Evolutionary conservation across 768 basidiomycete species (phyloP), one percentile per base, ranked within the genome.

Genomic region (Tylopilus cervinicoccineus): DNA sequence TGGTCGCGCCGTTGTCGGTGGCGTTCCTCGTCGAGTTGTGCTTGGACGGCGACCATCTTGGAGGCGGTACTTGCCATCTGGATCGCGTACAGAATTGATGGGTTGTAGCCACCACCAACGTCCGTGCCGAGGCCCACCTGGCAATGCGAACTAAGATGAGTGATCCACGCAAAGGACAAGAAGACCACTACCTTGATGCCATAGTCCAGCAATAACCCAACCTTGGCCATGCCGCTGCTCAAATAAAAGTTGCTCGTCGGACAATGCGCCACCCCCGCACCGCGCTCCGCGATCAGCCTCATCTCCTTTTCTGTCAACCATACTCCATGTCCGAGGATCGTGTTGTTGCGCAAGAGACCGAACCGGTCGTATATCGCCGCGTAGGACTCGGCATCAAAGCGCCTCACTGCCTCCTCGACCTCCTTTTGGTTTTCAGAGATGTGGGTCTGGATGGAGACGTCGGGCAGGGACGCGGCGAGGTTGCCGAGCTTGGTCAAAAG

Each of bases 81-180:
- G 41, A 93, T 76, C 11, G 77, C 73, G n/a, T 74, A 80, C 50
- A 94, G 73, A 45, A 95, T 85, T 6, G 91, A 93, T 0, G 83
- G 74, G 8, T 81, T 81, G 64, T 81, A 89, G 2, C 94, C 93
- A 12, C 94, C 93, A 1, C 89, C 84, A 36, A 88, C 83, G 59
- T 94, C 91, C 43, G 93, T 95, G 3, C 94, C 94, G 12, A 97
- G 71, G 16, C 91, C 91, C 52, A 96, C 88, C 91, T 93, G 22
- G 2, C 6, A 28, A 10, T 11, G 27, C 27, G 27, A n/a, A n/a
- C n/a, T n/a, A n/a, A 10, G 10, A 29, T 51, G 8, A 36, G 39
- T 12, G 9, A 42, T 13, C 38, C 5, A 26, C 38, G n/a, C 26
- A 27, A 17, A 39, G 10, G 9, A 10, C 9, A 20, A 22, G 17